Percentiles rank a stretch among this genome's conserved stretches.
Evolutionary conservation across 1,139 yeast genomes (phyloP).

Genomic region (Kodamaea fungicola): DNA sequence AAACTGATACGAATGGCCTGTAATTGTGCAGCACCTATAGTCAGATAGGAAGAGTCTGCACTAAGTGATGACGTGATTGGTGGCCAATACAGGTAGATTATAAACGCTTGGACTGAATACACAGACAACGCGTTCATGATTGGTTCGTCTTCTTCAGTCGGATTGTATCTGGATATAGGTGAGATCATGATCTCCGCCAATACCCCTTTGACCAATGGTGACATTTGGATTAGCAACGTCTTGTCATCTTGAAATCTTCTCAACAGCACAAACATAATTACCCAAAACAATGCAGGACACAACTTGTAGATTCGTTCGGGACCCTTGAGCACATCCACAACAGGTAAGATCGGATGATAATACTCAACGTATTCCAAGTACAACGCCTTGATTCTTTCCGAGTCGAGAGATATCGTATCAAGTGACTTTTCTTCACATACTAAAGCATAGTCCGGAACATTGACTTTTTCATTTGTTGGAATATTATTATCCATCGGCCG

Average conservation of each 20-base stretch:
- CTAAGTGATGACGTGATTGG: constrained; percentile 89
- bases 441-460: constrained; percentile 38
- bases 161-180: constrained; percentile 81
- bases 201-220: constrained; percentile 70
- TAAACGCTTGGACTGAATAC: constrained; percentile 88
- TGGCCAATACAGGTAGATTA: constrained; percentile 91
- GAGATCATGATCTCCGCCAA: constrained; percentile 85
- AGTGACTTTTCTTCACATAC: constrained; percentile 63
- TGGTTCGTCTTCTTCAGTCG: constrained; percentile 73
- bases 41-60: constrained; percentile 94
- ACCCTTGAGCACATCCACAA: constrained; percentile 76
- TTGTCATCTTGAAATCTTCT: constrained; percentile 51
- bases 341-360: constrained; percentile 84
- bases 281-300: constrained; percentile 93
- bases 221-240: constrained; percentile 47
- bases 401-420: constrained; percentile 59
- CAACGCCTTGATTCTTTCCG: constrained; percentile 61
- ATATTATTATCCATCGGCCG: constrained; percentile 10
- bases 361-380: constrained; percentile 66
- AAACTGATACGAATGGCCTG: constrained; percentile 90
- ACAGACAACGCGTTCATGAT: constrained; percentile 88
- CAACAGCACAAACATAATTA: constrained; percentile 78
- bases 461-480: constrained; percentile 4
- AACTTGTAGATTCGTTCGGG: constrained; percentile 75
- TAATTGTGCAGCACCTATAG: constrained; percentile 86